These are phyloP conservation scores for Trametes sp. DNA, from an alignment of 1,284 basidiomycete genomes.

Conservation along the genomic window DNA sequence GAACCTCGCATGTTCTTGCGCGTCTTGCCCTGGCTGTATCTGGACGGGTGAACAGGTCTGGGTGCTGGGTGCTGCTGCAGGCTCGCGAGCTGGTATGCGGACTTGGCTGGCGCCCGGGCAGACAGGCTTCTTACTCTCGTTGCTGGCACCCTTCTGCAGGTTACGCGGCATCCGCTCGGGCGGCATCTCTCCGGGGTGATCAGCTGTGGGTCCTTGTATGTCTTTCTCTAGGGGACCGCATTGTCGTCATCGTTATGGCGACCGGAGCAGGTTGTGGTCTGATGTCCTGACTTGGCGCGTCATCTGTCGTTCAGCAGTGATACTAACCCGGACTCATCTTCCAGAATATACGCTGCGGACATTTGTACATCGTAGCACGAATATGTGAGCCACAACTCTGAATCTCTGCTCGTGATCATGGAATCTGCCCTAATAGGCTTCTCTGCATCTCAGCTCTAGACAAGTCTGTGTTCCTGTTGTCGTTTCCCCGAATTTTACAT, in stretches of 20 bases:
- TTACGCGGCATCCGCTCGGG: not conserved
- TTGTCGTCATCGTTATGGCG: not conserved
- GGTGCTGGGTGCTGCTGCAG: not conserved
- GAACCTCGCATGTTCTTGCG: slow-evolving; percentile 13
- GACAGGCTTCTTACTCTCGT: slow-evolving; percentile 8
- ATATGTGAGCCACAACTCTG: not conserved
- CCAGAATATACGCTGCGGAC: not conserved
- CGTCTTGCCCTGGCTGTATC: slow-evolving; percentile 23
- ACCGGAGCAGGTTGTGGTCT: slow-evolving; percentile 14
- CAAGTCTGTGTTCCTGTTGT: too few relatives aligned
- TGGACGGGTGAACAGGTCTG: slow-evolving; percentile 6
- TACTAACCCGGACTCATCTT: slow-evolving; percentile 3
- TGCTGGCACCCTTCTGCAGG: slow-evolving; percentile 1
- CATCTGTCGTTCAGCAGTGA: not conserved
- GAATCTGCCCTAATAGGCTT: not conserved
- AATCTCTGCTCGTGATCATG: not conserved
- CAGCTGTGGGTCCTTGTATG: slow-evolving; percentile 15
- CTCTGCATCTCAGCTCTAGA: too few relatives aligned
- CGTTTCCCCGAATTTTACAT: not conserved
- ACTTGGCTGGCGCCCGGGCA: slow-evolving; percentile 9
- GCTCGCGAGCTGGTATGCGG: slow-evolving; percentile 14
- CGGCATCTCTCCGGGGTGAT: not conserved
- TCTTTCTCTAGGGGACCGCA: not conserved
- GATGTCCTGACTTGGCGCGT: not conserved
- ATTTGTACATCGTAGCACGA: not conserved